Evolutionary conservation across 108 stramenopile species (phyloP).

Genomic region (Nitzschia sp.): DNA sequence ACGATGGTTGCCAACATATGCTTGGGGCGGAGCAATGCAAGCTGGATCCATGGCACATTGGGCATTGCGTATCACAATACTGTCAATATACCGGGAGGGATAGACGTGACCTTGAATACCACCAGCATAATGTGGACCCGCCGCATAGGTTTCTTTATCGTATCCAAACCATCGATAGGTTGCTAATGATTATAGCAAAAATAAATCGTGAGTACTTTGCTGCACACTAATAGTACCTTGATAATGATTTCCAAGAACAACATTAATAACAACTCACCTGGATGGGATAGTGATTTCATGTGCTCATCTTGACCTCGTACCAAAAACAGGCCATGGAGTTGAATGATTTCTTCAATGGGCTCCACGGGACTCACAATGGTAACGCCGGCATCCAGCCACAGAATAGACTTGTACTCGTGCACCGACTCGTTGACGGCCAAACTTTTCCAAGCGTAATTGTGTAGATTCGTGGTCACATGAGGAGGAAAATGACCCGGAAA

Average conservation of each 20-base stretch:
- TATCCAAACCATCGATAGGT: constrained; percentile 35
- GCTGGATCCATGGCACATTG: constrained; percentile 34
- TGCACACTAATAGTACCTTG: no score
- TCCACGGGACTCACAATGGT: constrained; percentile 33
- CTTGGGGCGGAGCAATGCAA: constrained; percentile 31
- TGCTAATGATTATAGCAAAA: no score
- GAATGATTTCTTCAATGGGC: constrained; percentile 28
- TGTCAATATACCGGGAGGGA: constrained; percentile 39
- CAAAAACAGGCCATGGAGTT: constrained; percentile 38
- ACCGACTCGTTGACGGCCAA: constrained; percentile 32
- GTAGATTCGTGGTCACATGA: constrained; percentile 19
- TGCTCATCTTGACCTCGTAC: constrained; percentile 38
- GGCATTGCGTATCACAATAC: constrained; percentile 34
- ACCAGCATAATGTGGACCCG: constrained; percentile 40
- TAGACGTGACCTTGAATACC: constrained; percentile 36
- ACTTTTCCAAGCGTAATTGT: constrained; percentile 42
- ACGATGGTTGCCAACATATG: constrained; percentile 20
- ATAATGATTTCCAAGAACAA: no score
- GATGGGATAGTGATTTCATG: constrained; percentile 24
- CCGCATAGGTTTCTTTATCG: constrained; percentile 25
- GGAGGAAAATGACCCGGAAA: constrained; percentile 24
- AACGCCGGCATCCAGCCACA: constrained; percentile 42
- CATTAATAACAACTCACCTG: constrained; percentile 13
- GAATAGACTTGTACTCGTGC: constrained; percentile 32
- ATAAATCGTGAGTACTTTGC: no score